phyloP scores from a whole-genome alignment of 2,329 filamentous ascomycete species.

The Beauveria sp. region DNA sequence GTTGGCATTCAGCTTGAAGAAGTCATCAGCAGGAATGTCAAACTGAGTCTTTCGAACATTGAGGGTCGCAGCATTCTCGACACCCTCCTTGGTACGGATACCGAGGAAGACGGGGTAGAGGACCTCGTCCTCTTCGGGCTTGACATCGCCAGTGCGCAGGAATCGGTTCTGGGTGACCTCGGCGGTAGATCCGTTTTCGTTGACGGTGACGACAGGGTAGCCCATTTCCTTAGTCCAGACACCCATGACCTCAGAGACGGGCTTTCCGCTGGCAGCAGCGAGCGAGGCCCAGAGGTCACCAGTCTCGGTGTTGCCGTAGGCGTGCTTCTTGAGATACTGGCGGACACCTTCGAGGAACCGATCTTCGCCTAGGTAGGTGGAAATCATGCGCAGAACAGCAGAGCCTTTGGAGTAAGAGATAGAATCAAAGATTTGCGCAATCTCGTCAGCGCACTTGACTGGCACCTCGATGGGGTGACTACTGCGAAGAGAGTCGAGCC shows the following conservation, averaged over 20 bases:
- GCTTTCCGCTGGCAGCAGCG: slow-evolving; percentile 82
- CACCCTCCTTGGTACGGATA: slow-evolving; percentile 73
- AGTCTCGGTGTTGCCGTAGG: slow-evolving; percentile 92
- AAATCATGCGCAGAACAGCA: slow-evolving; percentile 94
- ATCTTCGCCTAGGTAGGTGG: slow-evolving; percentile 88
- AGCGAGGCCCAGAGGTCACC: slow-evolving; percentile 85
- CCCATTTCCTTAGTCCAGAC: slow-evolving; percentile 97
- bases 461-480: slow-evolving; percentile 96
- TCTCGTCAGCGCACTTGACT: slow-evolving; percentile 89
- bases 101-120: slow-evolving; percentile 87
- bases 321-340: slow-evolving; percentile 88
- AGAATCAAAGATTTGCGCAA: slow-evolving; percentile 97
- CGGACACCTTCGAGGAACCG: slow-evolving; percentile 87
- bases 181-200: slow-evolving; percentile 61
- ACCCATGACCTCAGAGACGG: slow-evolving; percentile 83
- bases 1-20: slow-evolving; percentile 95
- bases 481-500: slow-evolving; percentile 83
- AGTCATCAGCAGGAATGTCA: slow-evolving; percentile 70
- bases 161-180: slow-evolving; percentile 93
- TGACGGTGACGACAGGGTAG: slow-evolving; percentile 83
- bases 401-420: slow-evolving; percentile 98
- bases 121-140: slow-evolving; percentile 83
- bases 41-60: slow-evolving; percentile 62
- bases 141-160: slow-evolving; percentile 84
- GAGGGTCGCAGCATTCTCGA: slow-evolving; percentile 48